Evolutionary conservation across 305 asterid species (phyloP), one percentile per base, ranked within the genome.

Genomic region (Fraxinus platypoda): DNA sequence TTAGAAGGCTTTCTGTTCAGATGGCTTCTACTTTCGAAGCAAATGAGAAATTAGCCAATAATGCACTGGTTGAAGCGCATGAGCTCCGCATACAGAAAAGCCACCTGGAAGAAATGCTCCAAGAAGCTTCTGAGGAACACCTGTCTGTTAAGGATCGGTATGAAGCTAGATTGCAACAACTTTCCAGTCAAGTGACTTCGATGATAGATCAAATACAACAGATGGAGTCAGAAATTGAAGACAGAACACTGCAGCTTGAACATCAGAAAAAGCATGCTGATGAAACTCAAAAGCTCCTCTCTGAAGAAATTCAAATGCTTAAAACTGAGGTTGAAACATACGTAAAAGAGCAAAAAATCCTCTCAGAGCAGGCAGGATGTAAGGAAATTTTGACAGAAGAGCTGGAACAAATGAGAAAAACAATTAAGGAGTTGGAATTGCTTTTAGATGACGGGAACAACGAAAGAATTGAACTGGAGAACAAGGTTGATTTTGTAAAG

Each of bases 11-110:
- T 72, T 92, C 97, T 31, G 80, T 86, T 52, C 95, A 97, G 88
- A 90, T 97, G 98, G 83, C 89, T 33, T 93, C 97, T 13, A 90
- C 98, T 4, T 93, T 95, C 81, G 97, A 92, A 76, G 93, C 95
- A 81, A 95, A 97, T 84, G 98, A 97, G 92, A 92, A 88, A 83
- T 80, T 94, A 78, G 95, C 98, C 19, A 75, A 89, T 79, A 95
- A 93, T 91, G 94, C 99, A 38, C 34, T 95, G 77, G 88, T 90
- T 21, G 99, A 97, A 88, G 95, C 98, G 28, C 90, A 87, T 26
- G 94, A 91, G 79, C 95, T 93, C 73, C 93, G 95, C 11, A 71
- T 87, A 64, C 90, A 91, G 81, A 97, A 91, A 81, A 73, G 62
- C 71, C 87, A 71, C 78, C 87, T 94, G 21, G 92, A 92, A 91